Evolutionary conservation across 768 basidiomycete genomes (phyloP).

Genomic region (Lentinula raphanica): DNA sequence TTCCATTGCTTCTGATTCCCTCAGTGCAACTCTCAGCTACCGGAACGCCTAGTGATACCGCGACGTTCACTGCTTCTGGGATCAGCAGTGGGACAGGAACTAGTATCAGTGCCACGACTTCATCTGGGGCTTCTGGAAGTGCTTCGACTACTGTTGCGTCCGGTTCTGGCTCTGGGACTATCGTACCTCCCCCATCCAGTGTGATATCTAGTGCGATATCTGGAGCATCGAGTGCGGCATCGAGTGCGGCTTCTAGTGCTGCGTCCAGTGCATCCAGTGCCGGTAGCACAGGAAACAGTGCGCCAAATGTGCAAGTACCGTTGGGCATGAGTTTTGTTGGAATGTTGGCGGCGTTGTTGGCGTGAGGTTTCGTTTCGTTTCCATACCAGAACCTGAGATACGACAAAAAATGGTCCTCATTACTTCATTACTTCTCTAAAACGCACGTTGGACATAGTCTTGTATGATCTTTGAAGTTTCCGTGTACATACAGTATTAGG

Average conservation of each 20-base stretch:
- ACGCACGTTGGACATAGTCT: too few species aligned
- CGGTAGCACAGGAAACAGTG: conserved; percentile 12
- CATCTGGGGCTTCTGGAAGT: background rate
- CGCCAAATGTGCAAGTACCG: background rate
- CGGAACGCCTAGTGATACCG: background rate
- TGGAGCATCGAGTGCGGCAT: conserved; percentile 7
- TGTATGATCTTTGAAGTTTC: too few species aligned
- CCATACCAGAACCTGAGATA: too few species aligned
- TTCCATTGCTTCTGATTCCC: too few species aligned
- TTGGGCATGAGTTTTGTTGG: background rate
- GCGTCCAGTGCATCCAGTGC: background rate
- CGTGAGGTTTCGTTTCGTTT: too few species aligned
- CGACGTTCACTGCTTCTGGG: background rate
- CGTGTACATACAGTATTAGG: too few species aligned
- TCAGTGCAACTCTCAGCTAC: background rate
- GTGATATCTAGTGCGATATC: conserved; percentile 7
- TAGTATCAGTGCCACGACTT: background rate
- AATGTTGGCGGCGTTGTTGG: background rate
- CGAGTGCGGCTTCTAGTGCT: background rate
- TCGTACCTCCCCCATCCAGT: conserved; percentile 13
- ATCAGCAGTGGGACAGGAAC: conserved; percentile 1
- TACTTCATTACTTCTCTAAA: too few species aligned
- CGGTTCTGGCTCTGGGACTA: background rate
- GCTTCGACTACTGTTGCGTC: background rate
- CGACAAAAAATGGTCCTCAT: too few species aligned